phyloP scores from a whole-genome alignment of 2,329 filamentous ascomycete species.

The Aspergillus fischeri region DNA sequence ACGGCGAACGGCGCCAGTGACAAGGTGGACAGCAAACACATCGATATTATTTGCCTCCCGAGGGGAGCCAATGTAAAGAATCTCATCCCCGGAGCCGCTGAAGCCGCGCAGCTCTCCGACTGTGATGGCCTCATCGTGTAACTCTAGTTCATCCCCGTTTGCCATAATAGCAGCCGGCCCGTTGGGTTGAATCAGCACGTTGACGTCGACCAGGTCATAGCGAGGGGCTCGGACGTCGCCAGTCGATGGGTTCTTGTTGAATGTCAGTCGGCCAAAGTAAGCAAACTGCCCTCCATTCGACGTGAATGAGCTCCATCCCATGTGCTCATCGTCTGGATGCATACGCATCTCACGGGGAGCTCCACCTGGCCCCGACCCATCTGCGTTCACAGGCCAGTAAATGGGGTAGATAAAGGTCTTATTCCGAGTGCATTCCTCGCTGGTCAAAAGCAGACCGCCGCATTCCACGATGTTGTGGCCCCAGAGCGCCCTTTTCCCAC shows the following conservation, averaged over 20 bases:
- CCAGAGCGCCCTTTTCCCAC: conserved; percentile 34
- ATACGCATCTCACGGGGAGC: conserved; percentile 42
- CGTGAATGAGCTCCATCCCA: conserved; percentile 42
- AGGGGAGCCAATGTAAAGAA: conserved; percentile 10
- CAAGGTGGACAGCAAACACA: conserved; percentile 10
- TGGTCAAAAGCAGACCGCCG: conserved; percentile 27
- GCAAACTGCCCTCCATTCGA: conserved; percentile 16
- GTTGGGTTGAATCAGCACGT: conserved; percentile 27
- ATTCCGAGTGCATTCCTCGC: conserved; percentile 36
- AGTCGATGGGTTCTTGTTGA: conserved; percentile 34
- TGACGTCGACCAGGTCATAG: conserved; percentile 43
- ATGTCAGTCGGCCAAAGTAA: conserved; percentile 39
- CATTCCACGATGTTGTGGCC: conserved; percentile 35
- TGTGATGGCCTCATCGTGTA: conserved; percentile 1
- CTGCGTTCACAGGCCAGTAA: conserved; percentile 30
- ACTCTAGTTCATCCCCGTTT: too few relatives aligned
- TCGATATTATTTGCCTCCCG: conserved; percentile 12
- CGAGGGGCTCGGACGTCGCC: conserved; percentile 27
- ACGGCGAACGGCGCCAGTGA: conserved; percentile 11
- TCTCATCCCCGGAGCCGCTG: conserved; percentile 10
- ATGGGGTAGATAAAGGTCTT: conserved; percentile 40
- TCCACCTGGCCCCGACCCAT: conserved; percentile 31
- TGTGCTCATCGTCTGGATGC: conserved; percentile 44
- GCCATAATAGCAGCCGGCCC: neutral
- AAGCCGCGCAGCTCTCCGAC: conserved; percentile 14